These are phyloP conservation scores for Hura crepitans DNA, from an alignment of 441 rosid species.

Conservation along the genomic window DNA sequence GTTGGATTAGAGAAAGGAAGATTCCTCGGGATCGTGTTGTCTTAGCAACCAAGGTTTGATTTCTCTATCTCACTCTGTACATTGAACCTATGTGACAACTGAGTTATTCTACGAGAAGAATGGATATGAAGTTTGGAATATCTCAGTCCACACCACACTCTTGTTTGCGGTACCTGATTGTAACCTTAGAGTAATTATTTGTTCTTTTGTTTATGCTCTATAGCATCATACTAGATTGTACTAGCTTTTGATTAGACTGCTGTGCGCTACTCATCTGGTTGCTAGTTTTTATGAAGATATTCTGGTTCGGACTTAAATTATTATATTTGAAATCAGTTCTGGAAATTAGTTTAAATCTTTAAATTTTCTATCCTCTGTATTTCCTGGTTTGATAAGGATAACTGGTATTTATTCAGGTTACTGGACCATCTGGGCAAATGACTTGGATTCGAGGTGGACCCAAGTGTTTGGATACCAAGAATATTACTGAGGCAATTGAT, in stretches of 20 bases:
- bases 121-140: neutral
- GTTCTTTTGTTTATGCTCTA: neutral
- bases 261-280: neutral
- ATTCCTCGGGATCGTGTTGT: conserved; percentile 51
- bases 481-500: conserved; percentile 49
- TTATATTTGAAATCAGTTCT: neutral
- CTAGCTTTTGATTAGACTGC: too few species aligned
- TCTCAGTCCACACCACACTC: neutral
- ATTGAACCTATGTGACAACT: neutral
- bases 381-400: conserved; percentile 2
- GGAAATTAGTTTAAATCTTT: neutral
- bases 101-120: neutral
- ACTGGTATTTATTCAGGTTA: conserved; percentile 34
- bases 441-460: conserved; percentile 67
- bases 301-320: neutral
- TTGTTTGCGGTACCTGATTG: neutral
- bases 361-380: neutral
- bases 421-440: conserved; percentile 68
- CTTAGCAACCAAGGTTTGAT: conserved; percentile 47
- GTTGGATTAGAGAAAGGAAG: conserved; percentile 49
- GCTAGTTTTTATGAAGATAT: neutral
- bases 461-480: conserved; percentile 45
- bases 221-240: neutral
- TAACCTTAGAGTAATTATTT: neutral
- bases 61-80: neutral